Evolutionary conservation across 768 basidiomycete species (phyloP), one percentile per base, ranked within the genome.

Genomic region (Calocybe indica): DNA sequence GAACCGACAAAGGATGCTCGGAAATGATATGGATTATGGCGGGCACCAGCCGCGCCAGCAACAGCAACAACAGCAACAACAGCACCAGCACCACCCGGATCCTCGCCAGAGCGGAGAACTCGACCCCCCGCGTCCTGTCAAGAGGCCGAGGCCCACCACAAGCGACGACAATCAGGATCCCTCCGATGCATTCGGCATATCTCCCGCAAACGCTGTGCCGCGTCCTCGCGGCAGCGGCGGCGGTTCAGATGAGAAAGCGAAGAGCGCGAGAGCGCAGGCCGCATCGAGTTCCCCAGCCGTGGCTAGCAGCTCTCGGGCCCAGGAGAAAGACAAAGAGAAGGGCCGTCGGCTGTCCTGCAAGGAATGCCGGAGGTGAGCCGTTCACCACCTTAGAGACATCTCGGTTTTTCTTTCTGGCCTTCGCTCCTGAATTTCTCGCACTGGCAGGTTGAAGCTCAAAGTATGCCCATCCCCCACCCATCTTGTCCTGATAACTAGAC

Each of bases 361-460:
- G 49, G 76, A 78, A 56, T 78, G 76, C 61, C 67, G 76, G 13
- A 63, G 76, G 75, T 69, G 46, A 46, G 63, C 40, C 60, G 28
- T 32, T 39, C 15, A 28, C 36, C 14, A 42, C 29, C n/a, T 33
- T 44, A 43, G 22, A 38, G 29, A 11, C 40, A 41, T 28, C 38
- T 42, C 13, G 31, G 35, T 34, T 22, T 22, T 22, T 22, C 37
- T 38, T 30, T 51, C 10, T 52, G 32, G 43, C 34, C 41, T 28
- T n/a, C 28, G 28, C 38, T 34, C 39, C 22, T 22, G 31, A 46
- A 42, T 39, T 33, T 47, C 45, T 5, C 11, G 29, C 7, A n/a
- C 7, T 32, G 10, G 29, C 36, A 78, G 75, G 49, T 56, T 76
- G 49, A 78, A 78, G 55, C 64, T 78, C 51, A 78, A 74, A 72